phyloP scores from a whole-genome alignment of 495 filamentous ascomycete species.

The Bacidia gigantensis region DNA sequence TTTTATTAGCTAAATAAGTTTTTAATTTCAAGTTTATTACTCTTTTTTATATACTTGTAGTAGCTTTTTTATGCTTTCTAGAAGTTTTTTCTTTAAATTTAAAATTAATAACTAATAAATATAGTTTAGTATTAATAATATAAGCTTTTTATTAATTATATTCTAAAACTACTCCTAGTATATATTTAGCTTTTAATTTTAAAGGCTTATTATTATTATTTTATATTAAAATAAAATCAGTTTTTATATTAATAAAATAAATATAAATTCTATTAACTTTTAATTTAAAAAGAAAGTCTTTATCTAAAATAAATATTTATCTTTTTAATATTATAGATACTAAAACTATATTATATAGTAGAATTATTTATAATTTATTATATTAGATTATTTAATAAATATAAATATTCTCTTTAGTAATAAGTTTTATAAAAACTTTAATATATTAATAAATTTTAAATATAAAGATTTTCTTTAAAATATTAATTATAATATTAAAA shows the following conservation, averaged over 20 bases:
- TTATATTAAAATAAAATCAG: neutral
- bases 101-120: neutral
- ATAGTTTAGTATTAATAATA: neutral
- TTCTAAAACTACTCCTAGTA: neutral
- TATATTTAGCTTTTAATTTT: neutral
- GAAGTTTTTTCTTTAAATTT: neutral
- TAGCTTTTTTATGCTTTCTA: neutral
- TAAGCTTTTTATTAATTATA: constrained; percentile 2
- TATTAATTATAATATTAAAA: neutral
- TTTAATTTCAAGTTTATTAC: neutral
- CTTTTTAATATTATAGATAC: neutral
- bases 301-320: neutral
- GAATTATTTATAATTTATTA: neutral
- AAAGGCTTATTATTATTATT: neutral
- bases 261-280: neutral
- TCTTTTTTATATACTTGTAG: neutral
- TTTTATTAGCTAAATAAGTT: neutral
- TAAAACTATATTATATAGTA: neutral
- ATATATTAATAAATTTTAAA: neutral
- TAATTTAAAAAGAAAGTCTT: neutral
- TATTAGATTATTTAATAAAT: neutral
- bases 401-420: neutral
- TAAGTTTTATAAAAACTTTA: neutral
- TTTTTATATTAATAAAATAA: neutral
- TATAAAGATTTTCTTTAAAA: neutral